These are phyloP conservation scores for Rhodosporidiobolus odoratus DNA, from an alignment of 768 basidiomycete species.

Conservation along the genomic window DNA sequence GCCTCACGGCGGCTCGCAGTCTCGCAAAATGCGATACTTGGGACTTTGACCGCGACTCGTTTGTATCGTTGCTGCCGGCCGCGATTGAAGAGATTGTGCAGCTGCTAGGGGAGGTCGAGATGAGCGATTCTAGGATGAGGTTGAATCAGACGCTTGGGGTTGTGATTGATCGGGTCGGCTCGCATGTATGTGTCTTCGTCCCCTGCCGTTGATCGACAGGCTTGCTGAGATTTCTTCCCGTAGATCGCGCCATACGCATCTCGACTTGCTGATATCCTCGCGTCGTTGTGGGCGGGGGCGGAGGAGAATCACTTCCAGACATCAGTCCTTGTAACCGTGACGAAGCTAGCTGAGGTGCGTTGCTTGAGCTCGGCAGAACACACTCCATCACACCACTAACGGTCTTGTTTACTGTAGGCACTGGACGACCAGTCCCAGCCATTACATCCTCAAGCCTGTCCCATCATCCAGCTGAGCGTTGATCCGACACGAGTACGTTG, in stretches of 20 bases:
- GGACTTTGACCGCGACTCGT: slow-evolving; percentile 59
- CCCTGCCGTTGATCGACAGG: not conserved
- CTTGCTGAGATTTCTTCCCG: not conserved
- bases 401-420: slow-evolving; percentile 53
- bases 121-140: slow-evolving; percentile 68
- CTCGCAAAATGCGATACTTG: slow-evolving; percentile 72
- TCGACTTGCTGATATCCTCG: slow-evolving; percentile 61
- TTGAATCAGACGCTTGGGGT: slow-evolving; percentile 65
- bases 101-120: slow-evolving; percentile 67
- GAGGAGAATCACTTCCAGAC: slow-evolving; percentile 41
- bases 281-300: slow-evolving; percentile 61
- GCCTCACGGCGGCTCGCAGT: slow-evolving; percentile 74
- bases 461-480: slow-evolving; percentile 63
- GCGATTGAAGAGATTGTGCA: slow-evolving; percentile 63
- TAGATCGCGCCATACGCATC: slow-evolving; percentile 66
- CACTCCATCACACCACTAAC: not conserved
- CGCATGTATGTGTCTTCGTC: slow-evolving; percentile 44
- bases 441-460: slow-evolving; percentile 57
- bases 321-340: slow-evolving; percentile 64
- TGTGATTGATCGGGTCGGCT: slow-evolving; percentile 57
- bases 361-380: not conserved
- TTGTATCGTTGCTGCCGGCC: slow-evolving; percentile 63
- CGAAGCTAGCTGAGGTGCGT: slow-evolving; percentile 63
- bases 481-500: slow-evolving; percentile 53
- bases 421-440: slow-evolving; percentile 59